Evolutionary conservation across 257 asterid species (phyloP).

Genomic region (Apocynum venetum): DNA sequence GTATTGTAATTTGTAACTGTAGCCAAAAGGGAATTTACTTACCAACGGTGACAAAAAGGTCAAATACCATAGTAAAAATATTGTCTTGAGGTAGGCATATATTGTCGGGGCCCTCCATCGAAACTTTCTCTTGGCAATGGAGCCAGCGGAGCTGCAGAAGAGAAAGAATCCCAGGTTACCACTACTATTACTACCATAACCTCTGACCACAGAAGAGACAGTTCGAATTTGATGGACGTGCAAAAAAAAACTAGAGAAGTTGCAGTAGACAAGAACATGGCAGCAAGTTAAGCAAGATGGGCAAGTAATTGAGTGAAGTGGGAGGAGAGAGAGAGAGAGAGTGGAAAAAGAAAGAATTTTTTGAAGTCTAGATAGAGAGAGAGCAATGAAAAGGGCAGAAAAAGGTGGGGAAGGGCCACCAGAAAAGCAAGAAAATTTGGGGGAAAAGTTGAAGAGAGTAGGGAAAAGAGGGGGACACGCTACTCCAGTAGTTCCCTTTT

Average conservation of each 20-base stretch:
- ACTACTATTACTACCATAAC: background rate
- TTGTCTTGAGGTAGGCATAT: background rate
- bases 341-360: constrained; percentile 19
- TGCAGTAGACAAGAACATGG: constrained; percentile 6
- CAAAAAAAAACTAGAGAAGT: constrained; percentile 7
- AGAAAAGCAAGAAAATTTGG: constrained; percentile 63
- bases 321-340: constrained; percentile 22
- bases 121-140: constrained; percentile 10
- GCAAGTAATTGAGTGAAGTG: constrained; percentile 22
- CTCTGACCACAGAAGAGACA: background rate
- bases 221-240: constrained; percentile 1
- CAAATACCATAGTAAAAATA: background rate
- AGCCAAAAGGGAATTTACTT: background rate
- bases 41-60: background rate
- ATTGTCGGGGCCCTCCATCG: background rate
- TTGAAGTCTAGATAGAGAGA: constrained; percentile 14
- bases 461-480: constrained; percentile 74
- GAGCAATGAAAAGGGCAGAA: constrained; percentile 49
- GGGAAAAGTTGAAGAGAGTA: constrained; percentile 80
- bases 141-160: constrained; percentile 2
- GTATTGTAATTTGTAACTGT: background rate
- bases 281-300: constrained; percentile 42
- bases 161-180: constrained; percentile 18
- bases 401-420: constrained; percentile 61
- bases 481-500: constrained; percentile 78